phyloP scores from a whole-genome alignment of 768 basidiomycete genomes.

The Neoboletus subvelutipes region DNA sequence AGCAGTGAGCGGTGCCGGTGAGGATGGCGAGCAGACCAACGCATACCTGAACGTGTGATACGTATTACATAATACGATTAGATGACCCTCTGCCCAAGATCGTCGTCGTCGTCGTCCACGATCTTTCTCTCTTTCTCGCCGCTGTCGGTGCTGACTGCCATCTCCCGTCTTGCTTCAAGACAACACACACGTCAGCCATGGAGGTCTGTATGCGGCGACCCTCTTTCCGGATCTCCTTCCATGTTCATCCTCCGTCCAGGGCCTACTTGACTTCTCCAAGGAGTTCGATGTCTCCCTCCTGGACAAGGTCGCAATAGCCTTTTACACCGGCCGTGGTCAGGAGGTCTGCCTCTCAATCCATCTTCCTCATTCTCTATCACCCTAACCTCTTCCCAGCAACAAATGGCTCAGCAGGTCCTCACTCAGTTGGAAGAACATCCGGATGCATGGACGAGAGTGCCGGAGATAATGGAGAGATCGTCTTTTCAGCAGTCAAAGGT shows the following conservation, averaged over 20 bases:
- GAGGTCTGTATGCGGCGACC: slow-evolving; percentile 31
- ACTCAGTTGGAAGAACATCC: slow-evolving; percentile 96
- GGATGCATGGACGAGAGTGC: slow-evolving; percentile 96
- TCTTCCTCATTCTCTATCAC: not conserved
- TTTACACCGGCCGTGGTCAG: slow-evolving; percentile 81
- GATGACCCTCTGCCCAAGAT: slow-evolving; percentile 38
- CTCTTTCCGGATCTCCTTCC: not conserved
- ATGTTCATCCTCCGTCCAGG: slow-evolving; percentile 42
- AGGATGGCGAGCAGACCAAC: not conserved
- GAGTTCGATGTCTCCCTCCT: slow-evolving; percentile 92
- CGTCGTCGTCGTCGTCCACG: slow-evolving; percentile 21
- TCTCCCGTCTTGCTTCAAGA: slow-evolving; percentile 3
- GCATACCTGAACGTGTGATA: slow-evolving; percentile 21
- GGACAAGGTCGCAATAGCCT: slow-evolving; percentile 91
- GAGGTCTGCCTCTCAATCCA: slow-evolving; percentile 56
- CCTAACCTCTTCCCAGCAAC: slow-evolving; percentile 62
- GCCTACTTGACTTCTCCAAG: slow-evolving; percentile 87
- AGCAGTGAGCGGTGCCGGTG: not conserved
- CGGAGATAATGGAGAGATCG: slow-evolving; percentile 85
- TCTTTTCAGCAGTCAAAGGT: slow-evolving; percentile 87
- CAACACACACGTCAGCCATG: slow-evolving; percentile 30
- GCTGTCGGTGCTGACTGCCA: slow-evolving; percentile 9
- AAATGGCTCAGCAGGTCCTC: slow-evolving; percentile 88
- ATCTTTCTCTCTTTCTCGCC: slow-evolving; percentile 10
- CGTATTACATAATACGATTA: slow-evolving; percentile 36